Base-by-base conservation (phyloP, 1,139 yeast species). In the Taiozyma sp. region DNA sequence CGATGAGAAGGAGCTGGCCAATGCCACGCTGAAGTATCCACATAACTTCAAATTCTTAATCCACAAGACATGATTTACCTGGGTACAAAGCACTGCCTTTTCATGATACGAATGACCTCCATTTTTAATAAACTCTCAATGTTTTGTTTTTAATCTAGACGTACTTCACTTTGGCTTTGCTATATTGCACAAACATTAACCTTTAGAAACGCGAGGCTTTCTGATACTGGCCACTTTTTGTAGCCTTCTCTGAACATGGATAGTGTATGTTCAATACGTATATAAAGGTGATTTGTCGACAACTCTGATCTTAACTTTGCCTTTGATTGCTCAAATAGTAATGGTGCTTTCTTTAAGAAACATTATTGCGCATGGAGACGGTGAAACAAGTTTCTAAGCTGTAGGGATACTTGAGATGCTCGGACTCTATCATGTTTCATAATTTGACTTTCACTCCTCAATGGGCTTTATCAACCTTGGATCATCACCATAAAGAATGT, bases 401-500 rank as follows among this genome's bases (percentile, higher is more conserved):
- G 27, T 24, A 24, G 8, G 27, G 5, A 24, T 2, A 4, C 8
- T 7, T 24, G 7, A 10, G 30, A 28, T 28, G 6, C n/a, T 13
- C 12, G 7, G n/a, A 12, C 2, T 30, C 12, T 30, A 30, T 3
- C n/a, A n/a, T 30, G 14, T 28, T 28, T 28, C 8, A 28, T 28
- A 8, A 3, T 7, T 28, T 28, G 30, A 12, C 7, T 5, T 24
- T 38, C 41, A 38, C 8, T 38, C 12, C 23, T 19, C 24, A 10
- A 38, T 38, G 13, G 43, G 43, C 14, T 48, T 51, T 53, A 57
- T 51, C 28, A 57, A 30, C 1, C 24, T 24, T 1, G 48, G 42
- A 36, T 53, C 54, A 8, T 44, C 47, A 8, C 62, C 63, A 46
- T 51, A 57, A n/a, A 55, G 14, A 32, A 30, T 29, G 48, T 54